These are phyloP conservation scores for Tirmania nivea DNA, from an alignment of 495 filamentous ascomycete species.

Conservation along the genomic window DNA sequence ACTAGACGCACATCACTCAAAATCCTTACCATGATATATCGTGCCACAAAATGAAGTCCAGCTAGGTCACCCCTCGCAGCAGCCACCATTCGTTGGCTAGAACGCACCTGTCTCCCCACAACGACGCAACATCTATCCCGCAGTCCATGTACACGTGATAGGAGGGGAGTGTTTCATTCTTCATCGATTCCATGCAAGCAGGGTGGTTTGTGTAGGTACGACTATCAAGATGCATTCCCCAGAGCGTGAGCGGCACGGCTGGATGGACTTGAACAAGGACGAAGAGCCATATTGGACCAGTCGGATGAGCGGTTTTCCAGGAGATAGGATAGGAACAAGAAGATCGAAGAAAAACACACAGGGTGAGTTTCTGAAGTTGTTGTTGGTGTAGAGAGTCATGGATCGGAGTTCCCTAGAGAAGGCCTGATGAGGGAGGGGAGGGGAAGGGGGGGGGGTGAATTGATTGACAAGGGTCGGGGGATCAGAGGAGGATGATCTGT, in stretches of 20 bases:
- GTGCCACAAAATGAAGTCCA: constrained; percentile 15
- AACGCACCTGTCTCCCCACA: constrained; percentile 1
- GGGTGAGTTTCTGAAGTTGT: not conserved
- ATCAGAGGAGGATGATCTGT: not conserved
- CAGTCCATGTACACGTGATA: constrained; percentile 10
- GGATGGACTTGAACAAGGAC: not conserved
- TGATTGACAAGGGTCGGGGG: not conserved
- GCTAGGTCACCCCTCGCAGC: constrained; percentile 14
- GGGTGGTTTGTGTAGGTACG: not conserved
- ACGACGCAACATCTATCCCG: constrained; percentile 17
- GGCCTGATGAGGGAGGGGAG: not conserved
- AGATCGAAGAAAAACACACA: not conserved
- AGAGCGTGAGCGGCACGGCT: not conserved
- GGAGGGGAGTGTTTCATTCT: not conserved
- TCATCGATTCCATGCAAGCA: not conserved
- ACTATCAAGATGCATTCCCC: not conserved
- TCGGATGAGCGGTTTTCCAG: not conserved
- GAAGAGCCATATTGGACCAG: not conserved
- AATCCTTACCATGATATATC: constrained; percentile 19
- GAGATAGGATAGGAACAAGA: not conserved
- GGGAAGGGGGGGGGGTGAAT: not conserved
- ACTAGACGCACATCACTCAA: not conserved
- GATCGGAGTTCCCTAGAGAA: not conserved
- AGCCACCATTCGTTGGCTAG: constrained; percentile 14
- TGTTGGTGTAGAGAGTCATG: not conserved